phyloP scores from a whole-genome alignment of 2,329 filamentous ascomycete genomes.

The Colletotrichum shisoi region DNA sequence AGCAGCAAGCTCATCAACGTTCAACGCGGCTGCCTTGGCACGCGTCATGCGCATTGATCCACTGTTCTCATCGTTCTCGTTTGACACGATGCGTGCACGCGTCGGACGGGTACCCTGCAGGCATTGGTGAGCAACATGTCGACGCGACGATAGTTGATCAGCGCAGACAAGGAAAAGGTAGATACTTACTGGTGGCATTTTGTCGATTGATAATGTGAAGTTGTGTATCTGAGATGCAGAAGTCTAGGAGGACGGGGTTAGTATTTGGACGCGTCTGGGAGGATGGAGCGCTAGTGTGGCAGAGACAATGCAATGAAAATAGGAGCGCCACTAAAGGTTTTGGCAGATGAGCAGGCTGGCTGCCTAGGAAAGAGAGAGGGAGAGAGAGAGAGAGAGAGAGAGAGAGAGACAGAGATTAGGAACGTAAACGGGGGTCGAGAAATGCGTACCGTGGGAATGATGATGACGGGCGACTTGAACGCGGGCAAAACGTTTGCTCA shows the following conservation, averaged over 20 bases:
- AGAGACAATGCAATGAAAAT: conserved; percentile 12
- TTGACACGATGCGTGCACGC: conserved; percentile 75
- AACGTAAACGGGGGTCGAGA: conserved; percentile 14
- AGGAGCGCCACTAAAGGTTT: conserved; percentile 13
- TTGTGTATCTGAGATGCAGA: conserved; percentile 16
- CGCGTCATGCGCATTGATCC: conserved; percentile 85
- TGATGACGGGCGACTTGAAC: conserved; percentile 35
- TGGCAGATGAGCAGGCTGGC: not conserved
- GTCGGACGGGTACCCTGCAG: conserved; percentile 69
- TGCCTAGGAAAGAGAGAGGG: not conserved
- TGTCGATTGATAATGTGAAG: conserved; percentile 39
- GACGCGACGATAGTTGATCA: conserved; percentile 23
- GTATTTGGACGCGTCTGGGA: conserved; percentile 33
- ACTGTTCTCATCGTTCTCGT: conserved; percentile 94
- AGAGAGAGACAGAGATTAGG: conserved; percentile 3
- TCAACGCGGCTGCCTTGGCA: conserved; percentile 84
- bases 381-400: not conserved
- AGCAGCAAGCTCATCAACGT: conserved; percentile 67
- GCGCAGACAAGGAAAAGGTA: not conserved
- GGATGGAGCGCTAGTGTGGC: conserved; percentile 3
- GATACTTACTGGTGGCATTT: conserved; percentile 53
- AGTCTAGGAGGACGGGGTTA: conserved; percentile 29
- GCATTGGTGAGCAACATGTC: conserved; percentile 42
- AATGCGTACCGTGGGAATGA: conserved; percentile 36
- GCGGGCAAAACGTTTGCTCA: conserved; percentile 30